phyloP scores from a whole-genome alignment of 495 filamentous ascomycete genomes.

The Tuber aestivum region DNA sequence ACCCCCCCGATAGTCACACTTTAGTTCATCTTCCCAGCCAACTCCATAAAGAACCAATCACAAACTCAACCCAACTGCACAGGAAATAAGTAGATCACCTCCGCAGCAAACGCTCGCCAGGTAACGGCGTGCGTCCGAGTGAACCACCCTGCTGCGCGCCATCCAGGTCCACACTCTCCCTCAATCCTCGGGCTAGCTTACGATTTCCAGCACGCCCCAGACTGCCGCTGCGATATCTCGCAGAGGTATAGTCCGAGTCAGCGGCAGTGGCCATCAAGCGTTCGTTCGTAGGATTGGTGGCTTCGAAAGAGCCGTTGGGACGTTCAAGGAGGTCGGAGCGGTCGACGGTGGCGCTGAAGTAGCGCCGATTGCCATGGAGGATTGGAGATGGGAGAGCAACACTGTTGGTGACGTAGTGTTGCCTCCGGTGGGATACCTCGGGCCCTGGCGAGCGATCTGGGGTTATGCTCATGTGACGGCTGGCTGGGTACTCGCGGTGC shows the following conservation, averaged over 20 bases:
- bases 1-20: neutral
- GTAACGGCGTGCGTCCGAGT: conserved; percentile 23
- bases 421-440: conserved; percentile 22
- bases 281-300: conserved; percentile 12
- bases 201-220: conserved; percentile 23
- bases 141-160: conserved; percentile 15
- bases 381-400: conserved; percentile 20
- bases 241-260: conserved; percentile 19
- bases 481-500: conserved; percentile 14
- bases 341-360: conserved; percentile 17
- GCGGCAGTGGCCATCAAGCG: conserved; percentile 16
- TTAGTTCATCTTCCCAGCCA: neutral
- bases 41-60: neutral
- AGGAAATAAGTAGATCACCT: conserved; percentile 3
- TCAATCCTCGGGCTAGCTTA: conserved; percentile 20
- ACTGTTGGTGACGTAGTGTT: conserved; percentile 19
- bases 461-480: conserved; percentile 12
- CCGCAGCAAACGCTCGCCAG: conserved; percentile 11
- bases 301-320: conserved; percentile 10
- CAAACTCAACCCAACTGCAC: neutral
- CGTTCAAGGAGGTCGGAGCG: conserved; percentile 13
- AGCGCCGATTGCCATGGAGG: conserved; percentile 31
- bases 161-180: conserved; percentile 39
- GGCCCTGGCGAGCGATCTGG: conserved; percentile 18
- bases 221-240: conserved; percentile 21